Base-by-base conservation (phyloP, 2,329 filamentous ascomycete genomes). In the Monilinia laxa region DNA sequence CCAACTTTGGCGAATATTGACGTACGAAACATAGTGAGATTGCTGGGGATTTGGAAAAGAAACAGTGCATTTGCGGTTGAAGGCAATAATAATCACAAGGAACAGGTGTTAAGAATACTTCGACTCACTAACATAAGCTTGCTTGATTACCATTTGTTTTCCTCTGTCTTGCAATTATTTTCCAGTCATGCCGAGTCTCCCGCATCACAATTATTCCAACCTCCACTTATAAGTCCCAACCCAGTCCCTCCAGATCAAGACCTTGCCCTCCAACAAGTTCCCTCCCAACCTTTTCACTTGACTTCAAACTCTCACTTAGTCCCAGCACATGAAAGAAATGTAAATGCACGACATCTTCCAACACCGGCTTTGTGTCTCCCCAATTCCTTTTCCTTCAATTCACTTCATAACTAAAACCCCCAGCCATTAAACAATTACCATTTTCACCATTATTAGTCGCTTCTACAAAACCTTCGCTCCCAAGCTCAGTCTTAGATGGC, bases 241-340 rank as follows among this genome's bases (percentile, higher is more conserved):
- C 54, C 45, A 53, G 16, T 52, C 53, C 11, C 63, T 54, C 63
- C 45, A 59, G 14, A n/a, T 40, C 42, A 65, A 28, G 25, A 65
- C 45, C 42, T 53, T 65, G 2, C 63, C 63, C 12, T 62, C 57
- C 42, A 52, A 53, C 57, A 53, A 42, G 20, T 25, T 42, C 28
- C 63, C 56, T 65, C 4, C 25, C 35, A 42, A 35, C 25, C 25
- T 25, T 20, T 6, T 18, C 31, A 18, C 40, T 12, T 23, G 35
- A 20, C 45, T 65, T 40, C 25, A 59, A 49, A 6, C 25, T 7
- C 20, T 45, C 42, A 16, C 55, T 59, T 42, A 65, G 25, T 4
- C 40, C 54, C 11, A 59, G 4, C 42, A 65, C 20, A 10, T 28
- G 55, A 57, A 65, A 20, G 31, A 59, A 59, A 42, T 65, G 58